Base-by-base conservation (phyloP, 2,329 filamentous ascomycete genomes). In the Leptoxyphium fumago region DNA sequence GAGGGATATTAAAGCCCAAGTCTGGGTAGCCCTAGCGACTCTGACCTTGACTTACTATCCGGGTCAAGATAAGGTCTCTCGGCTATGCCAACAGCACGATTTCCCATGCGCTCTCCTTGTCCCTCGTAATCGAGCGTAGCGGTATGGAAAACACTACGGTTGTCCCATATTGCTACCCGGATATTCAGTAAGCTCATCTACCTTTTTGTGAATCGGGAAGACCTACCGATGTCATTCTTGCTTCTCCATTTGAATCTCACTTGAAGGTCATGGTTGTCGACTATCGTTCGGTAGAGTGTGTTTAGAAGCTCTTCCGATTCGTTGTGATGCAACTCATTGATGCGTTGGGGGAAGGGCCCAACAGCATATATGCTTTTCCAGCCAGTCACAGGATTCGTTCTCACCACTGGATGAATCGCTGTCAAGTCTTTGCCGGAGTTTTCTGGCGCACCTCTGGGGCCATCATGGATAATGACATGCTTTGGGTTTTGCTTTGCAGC, bases 111-210 rank as follows among this genome's bases (percentile, higher is more conserved):
- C 21, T 70, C 64, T 0, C 73, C 74, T 21, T 70, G 64, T 11
- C 64, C 66, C 11, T 68, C 67, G 39, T 80, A 81, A 50, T 82
- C 79, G 48, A 74, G 78, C 0, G 75, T 81, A 0, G 75, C 77
- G 32, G 70, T 71, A 50, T 79, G 75, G 58, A 73, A 77, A 1
- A 64, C 69, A 43, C 70, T 72, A 6, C 75, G 61, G 47, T 82
- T 82, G 54, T 83, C 78, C 79, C 79, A 83, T 49, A 82, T 78
- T 1, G 76, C 72, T 36, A 36, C 21, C 21, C 21, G 7, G 21
- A 7, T 26, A 26, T 26, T 26, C 7, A 26, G 21, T 26, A 7
- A 26, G 4, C 21, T 7, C 7, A 26, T 4, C 7, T 4, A 26
- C 21, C 21, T 26, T 7, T 3, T 3, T 26, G 7, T 26, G 21